phyloP scores from a whole-genome alignment of 345 rosid species.

The Eucalyptus curtisii region DNA sequence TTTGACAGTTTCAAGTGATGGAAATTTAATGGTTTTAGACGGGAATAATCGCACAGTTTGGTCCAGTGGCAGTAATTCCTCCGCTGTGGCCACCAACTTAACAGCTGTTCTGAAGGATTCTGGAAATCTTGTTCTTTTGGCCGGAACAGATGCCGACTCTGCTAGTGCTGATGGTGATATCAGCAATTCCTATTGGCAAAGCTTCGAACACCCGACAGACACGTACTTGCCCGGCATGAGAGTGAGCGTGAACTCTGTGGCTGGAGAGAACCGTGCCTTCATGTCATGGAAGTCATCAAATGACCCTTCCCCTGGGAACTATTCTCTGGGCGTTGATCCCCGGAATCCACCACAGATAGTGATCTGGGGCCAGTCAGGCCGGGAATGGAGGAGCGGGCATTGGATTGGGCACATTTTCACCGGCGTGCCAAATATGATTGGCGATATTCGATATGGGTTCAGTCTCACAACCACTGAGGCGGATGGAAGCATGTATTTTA shows the following conservation, averaged over 20 bases:
- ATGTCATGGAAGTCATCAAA: background rate
- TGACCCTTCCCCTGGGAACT: background rate
- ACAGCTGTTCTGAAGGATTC: conserved; percentile 10
- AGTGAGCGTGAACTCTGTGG: background rate
- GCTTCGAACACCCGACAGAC: background rate
- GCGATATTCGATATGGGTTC: background rate
- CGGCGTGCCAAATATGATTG: accelerated
- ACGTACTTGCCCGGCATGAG: background rate
- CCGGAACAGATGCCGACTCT: background rate
- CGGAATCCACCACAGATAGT: accelerated
- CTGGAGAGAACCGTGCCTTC: background rate
- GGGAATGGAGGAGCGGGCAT: background rate
- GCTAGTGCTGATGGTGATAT: background rate
- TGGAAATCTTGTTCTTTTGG: conserved; percentile 13
- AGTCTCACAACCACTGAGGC: accelerated
- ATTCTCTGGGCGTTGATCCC: accelerated
- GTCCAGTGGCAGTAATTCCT: conserved; percentile 31
- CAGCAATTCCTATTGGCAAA: background rate
- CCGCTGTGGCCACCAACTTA: conserved; percentile 10
- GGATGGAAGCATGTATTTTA: background rate
- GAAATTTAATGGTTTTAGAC: conserved; percentile 10
- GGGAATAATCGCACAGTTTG: conserved; percentile 26
- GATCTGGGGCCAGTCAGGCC: background rate
- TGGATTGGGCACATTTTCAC: accelerated
- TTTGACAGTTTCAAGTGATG: background rate